Base-by-base conservation (phyloP, 345 rosid species). In the Sonneratia alba region DNA sequence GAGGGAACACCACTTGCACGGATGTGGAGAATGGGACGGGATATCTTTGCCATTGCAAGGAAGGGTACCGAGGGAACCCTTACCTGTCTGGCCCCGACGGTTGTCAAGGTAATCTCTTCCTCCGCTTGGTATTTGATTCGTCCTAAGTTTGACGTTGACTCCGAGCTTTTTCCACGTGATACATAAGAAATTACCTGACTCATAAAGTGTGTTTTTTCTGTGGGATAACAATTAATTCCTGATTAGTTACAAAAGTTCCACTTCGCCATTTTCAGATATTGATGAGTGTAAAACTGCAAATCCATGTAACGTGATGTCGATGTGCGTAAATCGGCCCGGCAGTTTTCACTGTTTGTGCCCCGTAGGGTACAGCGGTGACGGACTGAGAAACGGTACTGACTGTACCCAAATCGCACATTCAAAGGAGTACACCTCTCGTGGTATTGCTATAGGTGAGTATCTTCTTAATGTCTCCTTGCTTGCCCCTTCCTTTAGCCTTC, bases 281-380 rank as follows among this genome's bases (percentile, higher is more conserved):
- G 36, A 82, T 34, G 85, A 82, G 61, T 82, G 85, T 37, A 36
- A 56, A 55, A 49, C 40, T 71, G 18, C 18, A 16, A 0, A 37
- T 34, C 18, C 68, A 61, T 19, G 15, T 47, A 9, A 21, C 59
- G 75, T 36, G 71, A 53, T 7, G 47, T 27, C 0, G 15, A 0
- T 0, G 24, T 76, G 75, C 57, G 0, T 4, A 13, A 76, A 72
- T 36, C 19, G 69, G 0, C 0, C 2, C 2, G 85, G 91, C 21
- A 67, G n/a, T 64, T 81, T 66, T 16, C 10, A n/a, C 0, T 87
- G 91, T 61, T 10, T 6, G 0, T 85, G 87, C 77, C 73, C 62
- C 18, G 74, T 77, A 15, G 80, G 79, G 1, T 74, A 70, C 67
- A 47, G 66, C 8, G 84, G 85, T 0, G 72, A 83, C 13, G 82